Evolutionary conservation across 495 filamentous ascomycete species (phyloP), one percentile per base, ranked within the genome.

Genomic region (Talaromyces proteolyticus): DNA sequence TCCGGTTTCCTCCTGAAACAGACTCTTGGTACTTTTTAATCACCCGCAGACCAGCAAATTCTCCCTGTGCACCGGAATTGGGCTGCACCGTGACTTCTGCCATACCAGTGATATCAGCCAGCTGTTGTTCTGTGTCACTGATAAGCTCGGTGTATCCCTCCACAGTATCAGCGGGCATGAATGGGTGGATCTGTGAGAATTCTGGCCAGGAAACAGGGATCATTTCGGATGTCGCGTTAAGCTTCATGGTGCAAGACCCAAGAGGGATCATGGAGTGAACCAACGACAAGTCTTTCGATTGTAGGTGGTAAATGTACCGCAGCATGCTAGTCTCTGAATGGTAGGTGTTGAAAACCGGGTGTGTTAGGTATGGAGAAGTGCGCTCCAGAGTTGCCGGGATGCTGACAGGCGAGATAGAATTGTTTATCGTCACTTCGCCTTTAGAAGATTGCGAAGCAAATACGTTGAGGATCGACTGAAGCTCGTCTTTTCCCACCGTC

Each of bases 221-320:
- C 88, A 94, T 97, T 65, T 97, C 92, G 14, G 88, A 87, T 25
- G 92, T 94, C 50, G 88, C 90, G 61, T 98, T 98, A 39, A 98
- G 84, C 77, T 98, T 98, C 93, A 98, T 98, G 19, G 93, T 98
- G 75, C 93, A 98, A 16, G 94, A 97, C 22, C 93, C 93, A n/a
- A 98, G 81, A 6, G 93, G 91, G 54, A 98, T 98, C 93, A 98
- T 98, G 10, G 94, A 97, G 72, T 97, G 94, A 6, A 87, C 87
- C 36, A 97, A 75, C 16, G 94, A 97, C 4, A 98, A 74, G 64
- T 98, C 93, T 67, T 95, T 96, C 38, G 91, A 96, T 66, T 96
- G 88, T 7, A 98, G 78, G 65, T 95, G 89, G 55, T 89, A 81
- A 49, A 97, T 96, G 71, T 98, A 98, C 36, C 93, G 86, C 36